These are phyloP conservation scores for Adansonia rubrostipa DNA, from an alignment of 441 rosid species.

Conservation along the genomic window DNA sequence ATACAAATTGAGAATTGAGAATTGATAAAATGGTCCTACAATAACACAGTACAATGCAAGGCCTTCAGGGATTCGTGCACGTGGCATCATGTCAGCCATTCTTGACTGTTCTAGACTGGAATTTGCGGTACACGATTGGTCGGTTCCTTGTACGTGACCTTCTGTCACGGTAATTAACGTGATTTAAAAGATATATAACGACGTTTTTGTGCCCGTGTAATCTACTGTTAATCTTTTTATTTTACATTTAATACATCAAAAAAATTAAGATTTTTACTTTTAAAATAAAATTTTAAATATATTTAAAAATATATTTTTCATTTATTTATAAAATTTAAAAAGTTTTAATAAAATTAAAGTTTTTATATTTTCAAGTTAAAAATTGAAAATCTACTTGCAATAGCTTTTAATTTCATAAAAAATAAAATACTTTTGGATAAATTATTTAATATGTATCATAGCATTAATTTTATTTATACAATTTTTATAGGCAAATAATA, in stretches of 20 bases:
- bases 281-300: no score
- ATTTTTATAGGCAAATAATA: no score
- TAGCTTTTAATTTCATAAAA: no score
- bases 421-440: no score
- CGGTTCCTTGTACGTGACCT: conserved; percentile 28
- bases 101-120: conserved; percentile 13
- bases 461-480: no score
- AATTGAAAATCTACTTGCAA: no score
- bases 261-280: no score
- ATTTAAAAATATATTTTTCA: no score
- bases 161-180: not conserved
- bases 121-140: conserved; percentile 39
- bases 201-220: not conserved
- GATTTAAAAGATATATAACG: not conserved
- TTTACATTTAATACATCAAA: not conserved
- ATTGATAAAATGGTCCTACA: not conserved
- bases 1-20: not conserved
- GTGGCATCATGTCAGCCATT: conserved; percentile 37
- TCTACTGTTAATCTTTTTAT: not conserved
- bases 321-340: no score
- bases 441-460: no score
- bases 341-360: no score
- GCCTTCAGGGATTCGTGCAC: conserved; percentile 15
- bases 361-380: no score
- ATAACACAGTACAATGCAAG: not conserved